These are phyloP conservation scores for Lathyrus aphaca DNA, from an alignment of 306 rosid genomes.

Conservation along the genomic window DNA sequence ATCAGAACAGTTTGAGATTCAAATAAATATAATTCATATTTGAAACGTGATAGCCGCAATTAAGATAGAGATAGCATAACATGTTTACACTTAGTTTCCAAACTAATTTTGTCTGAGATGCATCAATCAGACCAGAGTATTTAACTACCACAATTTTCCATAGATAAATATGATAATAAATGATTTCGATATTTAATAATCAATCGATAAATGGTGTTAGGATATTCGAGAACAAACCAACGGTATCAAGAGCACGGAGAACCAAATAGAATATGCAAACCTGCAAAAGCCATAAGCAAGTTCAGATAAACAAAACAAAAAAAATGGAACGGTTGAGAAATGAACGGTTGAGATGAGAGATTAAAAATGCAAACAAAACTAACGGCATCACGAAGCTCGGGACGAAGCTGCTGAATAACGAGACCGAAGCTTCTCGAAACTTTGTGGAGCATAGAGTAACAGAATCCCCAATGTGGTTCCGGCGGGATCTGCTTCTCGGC, in stretches of 20 bases:
- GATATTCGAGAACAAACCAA: slow-evolving; percentile 65
- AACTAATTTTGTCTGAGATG: neutral
- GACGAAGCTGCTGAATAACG: slow-evolving; percentile 86
- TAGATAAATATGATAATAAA: too few relatives aligned
- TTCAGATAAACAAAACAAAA: neutral
- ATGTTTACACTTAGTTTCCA: slow-evolving; percentile 9
- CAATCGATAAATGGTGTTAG: slow-evolving; percentile 8
- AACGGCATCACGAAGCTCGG: slow-evolving; percentile 93
- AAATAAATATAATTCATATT: slow-evolving; percentile 7
- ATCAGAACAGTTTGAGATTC: slow-evolving; percentile 8
- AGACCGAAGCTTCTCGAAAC: slow-evolving; percentile 92
- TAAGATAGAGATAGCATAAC: neutral
- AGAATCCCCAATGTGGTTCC: slow-evolving; percentile 90
- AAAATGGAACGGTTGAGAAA: neutral
- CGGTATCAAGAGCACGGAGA: slow-evolving; percentile 94
- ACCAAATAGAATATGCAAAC: slow-evolving; percentile 92
- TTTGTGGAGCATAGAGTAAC: slow-evolving; percentile 85
- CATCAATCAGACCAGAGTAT: slow-evolving; percentile 7
- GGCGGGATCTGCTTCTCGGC: slow-evolving; percentile 95
- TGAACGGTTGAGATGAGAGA: neutral
- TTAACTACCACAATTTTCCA: slow-evolving; percentile 11
- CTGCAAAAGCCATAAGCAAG: slow-evolving; percentile 53
- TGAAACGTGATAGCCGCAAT: neutral
- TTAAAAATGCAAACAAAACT: slow-evolving; percentile 34
- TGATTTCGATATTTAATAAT: too few relatives aligned